Evolutionary conservation across 495 filamentous ascomycete genomes (phyloP), one percentile per base, ranked within the genome.

Genomic region (Neurospora pannonica): DNA sequence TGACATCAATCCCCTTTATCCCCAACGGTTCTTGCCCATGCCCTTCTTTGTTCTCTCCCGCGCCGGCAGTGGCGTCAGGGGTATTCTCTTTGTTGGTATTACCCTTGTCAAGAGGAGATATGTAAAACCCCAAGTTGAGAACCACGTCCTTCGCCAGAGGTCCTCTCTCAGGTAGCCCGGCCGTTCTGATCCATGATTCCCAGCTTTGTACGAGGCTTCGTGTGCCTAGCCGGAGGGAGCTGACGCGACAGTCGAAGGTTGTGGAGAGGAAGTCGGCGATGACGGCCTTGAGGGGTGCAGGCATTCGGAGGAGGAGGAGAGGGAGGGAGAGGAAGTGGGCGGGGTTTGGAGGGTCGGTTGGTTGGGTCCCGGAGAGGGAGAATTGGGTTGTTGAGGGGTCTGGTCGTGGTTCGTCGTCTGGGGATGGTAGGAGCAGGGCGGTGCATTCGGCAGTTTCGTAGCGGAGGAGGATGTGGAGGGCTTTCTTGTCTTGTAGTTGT

Each of bases 171-270:
- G 28, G 7, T 34, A 67, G 0, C 0, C 54, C 54, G 0, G 54
- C 28, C 0, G 54, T 67, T 0, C 3, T 15, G 0, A 85, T 76
- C 85, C 85, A 87, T 3, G 74, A 46, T 70, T 87, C 85, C 83
- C 81, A 83, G 11, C 76, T 75, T 2, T 71, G 46, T 3, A 85
- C 75, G 11, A 87, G 76, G 3, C 81, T 84, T 70, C 82, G 77
- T 1, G 85, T 87, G 11, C 85, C 85, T 9, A 86, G 73, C 11
- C 80, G 77, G 19, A 86, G 76, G 2, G 54, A 19, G 37, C 79
- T 85, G 43, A 86, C 79, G 62, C 85, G 84, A 71, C 84, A 86
- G 80, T 87, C 85, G 71, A 86, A 87, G 4, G 81, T 77, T 24
- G 74, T 82, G 0, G 81, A 79, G n/a, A 87, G 76, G 62, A 86